phyloP scores from a whole-genome alignment of 176 grass and related monocot species.

The Aegilops tauschii region DNA sequence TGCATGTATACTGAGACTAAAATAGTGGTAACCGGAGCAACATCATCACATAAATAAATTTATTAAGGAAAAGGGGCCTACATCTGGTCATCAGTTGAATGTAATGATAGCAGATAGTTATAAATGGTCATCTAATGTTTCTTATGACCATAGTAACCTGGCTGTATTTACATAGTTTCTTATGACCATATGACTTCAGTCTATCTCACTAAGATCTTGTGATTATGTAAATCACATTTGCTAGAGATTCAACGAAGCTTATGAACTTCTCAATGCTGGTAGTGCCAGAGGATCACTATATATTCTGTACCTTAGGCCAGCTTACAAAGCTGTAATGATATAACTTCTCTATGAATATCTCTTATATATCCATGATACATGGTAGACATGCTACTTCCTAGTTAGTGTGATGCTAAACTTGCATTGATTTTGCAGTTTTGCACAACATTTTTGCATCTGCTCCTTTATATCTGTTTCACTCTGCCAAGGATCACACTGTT shows the following conservation, averaged over 20 bases:
- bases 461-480: background rate
- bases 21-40: background rate
- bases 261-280: background rate
- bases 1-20: background rate
- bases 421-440: background rate
- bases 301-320: background rate
- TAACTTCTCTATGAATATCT: background rate
- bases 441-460: background rate
- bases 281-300: background rate
- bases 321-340: background rate
- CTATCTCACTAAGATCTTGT: background rate
- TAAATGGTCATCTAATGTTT: conserved; percentile 5
- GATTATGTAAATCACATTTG: background rate
- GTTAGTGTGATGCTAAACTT: background rate
- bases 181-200: background rate
- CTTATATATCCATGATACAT: background rate
- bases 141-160: background rate
- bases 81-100: background rate
- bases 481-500: background rate
- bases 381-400: background rate
- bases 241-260: background rate
- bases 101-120: background rate
- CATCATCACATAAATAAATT: background rate
- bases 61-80: background rate
- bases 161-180: background rate